Evolutionary conservation across 2,329 filamentous ascomycete genomes (phyloP).

Genomic region (Rosellinia necatrix): DNA sequence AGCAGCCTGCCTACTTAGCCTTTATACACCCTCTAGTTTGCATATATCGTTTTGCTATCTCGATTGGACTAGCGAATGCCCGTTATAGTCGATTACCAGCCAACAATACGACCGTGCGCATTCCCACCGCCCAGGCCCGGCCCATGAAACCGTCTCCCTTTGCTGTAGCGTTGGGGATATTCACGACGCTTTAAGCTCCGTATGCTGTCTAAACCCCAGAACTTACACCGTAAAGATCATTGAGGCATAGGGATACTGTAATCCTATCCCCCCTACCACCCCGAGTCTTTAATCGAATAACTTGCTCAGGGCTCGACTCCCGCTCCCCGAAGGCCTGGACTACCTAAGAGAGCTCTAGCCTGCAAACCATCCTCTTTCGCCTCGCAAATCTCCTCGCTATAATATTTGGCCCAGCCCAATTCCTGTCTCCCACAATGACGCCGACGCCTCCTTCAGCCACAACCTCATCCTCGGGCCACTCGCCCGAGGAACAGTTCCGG

Average conservation of each 20-base stretch:
- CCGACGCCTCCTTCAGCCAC: slow-evolving; percentile 79
- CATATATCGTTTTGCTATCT: too few relatives aligned
- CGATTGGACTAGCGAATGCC: not conserved
- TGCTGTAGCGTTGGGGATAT: not conserved
- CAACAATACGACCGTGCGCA: slow-evolving; percentile 5
- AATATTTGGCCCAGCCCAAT: slow-evolving; percentile 2
- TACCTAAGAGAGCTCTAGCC: too few relatives aligned
- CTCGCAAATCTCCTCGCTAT: slow-evolving; percentile 12
- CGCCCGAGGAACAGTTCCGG: slow-evolving; percentile 83
- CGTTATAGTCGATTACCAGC: not conserved
- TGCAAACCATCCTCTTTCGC: too few relatives aligned
- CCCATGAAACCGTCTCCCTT: slow-evolving; percentile 12
- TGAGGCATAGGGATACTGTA: not conserved
- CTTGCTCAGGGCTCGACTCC: too few relatives aligned
- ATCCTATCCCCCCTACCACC: not conserved
- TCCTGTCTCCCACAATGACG: slow-evolving; percentile 58
- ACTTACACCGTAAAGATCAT: not conserved
- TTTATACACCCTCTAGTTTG: too few relatives aligned
- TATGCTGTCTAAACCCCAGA: not conserved
- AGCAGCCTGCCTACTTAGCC: too few relatives aligned
- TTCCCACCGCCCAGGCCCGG: not conserved
- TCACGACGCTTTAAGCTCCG: not conserved
- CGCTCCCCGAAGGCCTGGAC: too few relatives aligned
- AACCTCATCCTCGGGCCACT: slow-evolving; percentile 75
- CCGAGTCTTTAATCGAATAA: too few relatives aligned